A percentile compares a stretch with the other conserved stretches of the same genome.
Conservation (phyloP, 106 monocot genomes). For the Narthecium ossifragum region DNA sequence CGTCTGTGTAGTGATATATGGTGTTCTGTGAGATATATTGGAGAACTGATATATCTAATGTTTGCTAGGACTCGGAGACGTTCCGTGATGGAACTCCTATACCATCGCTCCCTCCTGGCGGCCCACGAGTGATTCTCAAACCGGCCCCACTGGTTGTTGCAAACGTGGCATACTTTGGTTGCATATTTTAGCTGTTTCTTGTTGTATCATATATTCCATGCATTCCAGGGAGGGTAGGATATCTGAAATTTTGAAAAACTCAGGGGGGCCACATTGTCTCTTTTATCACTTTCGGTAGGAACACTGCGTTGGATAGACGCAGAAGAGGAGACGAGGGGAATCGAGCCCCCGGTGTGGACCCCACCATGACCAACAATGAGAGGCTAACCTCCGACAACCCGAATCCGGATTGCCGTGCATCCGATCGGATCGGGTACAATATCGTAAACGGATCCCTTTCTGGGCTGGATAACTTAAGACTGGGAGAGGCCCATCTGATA, state of each 20-base stretch:
- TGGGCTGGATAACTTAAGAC: background rate
- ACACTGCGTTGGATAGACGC: background rate
- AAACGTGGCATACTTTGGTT: background rate
- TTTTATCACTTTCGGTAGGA: too few relatives aligned
- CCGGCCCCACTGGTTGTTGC: background rate
- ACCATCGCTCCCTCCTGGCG: too few relatives aligned
- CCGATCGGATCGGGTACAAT: background rate
- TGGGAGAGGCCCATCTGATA: background rate
- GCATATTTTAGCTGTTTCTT: background rate
- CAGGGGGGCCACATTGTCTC: too few relatives aligned
- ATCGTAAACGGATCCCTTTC: background rate
- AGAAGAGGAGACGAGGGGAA: too few relatives aligned
- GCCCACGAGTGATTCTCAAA: background rate
- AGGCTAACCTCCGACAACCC: background rate
- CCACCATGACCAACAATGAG: too few relatives aligned
- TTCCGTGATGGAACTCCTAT: too few relatives aligned
- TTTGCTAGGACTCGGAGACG: too few relatives aligned
- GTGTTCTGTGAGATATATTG: too few relatives aligned
- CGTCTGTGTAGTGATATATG: too few relatives aligned
- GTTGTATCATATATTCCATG: background rate
- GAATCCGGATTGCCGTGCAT: background rate
- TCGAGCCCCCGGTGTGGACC: too few relatives aligned
- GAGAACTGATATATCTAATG: too few relatives aligned
- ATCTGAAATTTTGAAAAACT: background rate
- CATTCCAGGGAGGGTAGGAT: background rate